Percentiles rank a stretch among this genome's conserved stretches.
These are phyloP conservation scores for Starmerella vitae DNA, from an alignment of 805 yeast genomes.

Conservation along the genomic window DNA sequence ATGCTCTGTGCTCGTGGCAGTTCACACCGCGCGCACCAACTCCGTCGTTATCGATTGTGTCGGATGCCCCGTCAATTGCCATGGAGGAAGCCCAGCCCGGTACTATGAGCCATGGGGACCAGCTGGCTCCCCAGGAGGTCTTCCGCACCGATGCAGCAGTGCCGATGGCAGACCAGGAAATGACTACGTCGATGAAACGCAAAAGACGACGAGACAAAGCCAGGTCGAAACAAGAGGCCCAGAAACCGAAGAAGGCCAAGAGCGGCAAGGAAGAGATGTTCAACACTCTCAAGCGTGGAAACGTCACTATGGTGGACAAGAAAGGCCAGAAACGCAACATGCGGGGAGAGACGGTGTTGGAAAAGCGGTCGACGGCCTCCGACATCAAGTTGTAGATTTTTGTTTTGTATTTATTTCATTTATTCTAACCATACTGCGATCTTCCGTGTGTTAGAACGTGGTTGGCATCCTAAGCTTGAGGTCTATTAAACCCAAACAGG, in stretches of 20 bases:
- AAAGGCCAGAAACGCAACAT: conserved; percentile 64
- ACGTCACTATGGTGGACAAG: conserved; percentile 63
- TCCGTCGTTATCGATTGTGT: conserved; percentile 65
- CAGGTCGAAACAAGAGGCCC: conserved; percentile 30
- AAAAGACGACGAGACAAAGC: conserved; percentile 75
- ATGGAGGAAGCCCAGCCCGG: conserved; percentile 97
- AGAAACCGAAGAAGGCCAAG: conserved; percentile 28
- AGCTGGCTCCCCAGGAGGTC: conserved; percentile 91
- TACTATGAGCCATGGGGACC: conserved; percentile 54
- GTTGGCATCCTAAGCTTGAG: too few relatives aligned
- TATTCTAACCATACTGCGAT: too few relatives aligned
- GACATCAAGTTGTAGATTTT: conserved; percentile 26
- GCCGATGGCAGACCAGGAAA: conserved; percentile 16
- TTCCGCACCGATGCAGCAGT: conserved; percentile 34
- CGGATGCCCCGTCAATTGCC: conserved; percentile 63
- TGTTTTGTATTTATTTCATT: too few relatives aligned
- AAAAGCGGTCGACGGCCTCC: conserved; percentile 22
- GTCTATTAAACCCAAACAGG: too few relatives aligned
- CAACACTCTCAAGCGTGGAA: conserved; percentile 61
- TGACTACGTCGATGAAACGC: conserved; percentile 30
- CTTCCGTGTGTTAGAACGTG: too few relatives aligned
- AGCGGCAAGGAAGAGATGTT: conserved; percentile 37
- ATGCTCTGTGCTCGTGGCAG: conserved; percentile 86
- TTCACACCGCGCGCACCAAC: conserved; percentile 84
- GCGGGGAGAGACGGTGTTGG: conserved; percentile 49